Evolutionary conservation across 345 rosid species (phyloP), one percentile per base, ranked within the genome.

Genomic region (Arabis hirsuta): DNA sequence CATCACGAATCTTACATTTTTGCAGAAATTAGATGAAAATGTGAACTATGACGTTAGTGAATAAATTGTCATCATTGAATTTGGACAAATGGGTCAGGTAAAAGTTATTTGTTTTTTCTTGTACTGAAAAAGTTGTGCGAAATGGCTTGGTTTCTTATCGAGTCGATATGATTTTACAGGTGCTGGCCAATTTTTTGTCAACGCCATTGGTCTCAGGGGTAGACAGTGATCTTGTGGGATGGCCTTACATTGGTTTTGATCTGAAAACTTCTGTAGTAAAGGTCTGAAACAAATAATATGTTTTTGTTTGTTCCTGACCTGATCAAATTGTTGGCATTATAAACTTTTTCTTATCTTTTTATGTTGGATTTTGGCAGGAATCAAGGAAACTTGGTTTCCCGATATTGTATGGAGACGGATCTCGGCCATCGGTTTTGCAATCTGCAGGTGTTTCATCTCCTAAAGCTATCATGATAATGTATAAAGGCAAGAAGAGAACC

Each of bases 11-110:
- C 53, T 41, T 34, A 45, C n/a, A n/a, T 12, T 13, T 73, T n/a
- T 63, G 65, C 92, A 89, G 96, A 88, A 67, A 79, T 42, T 57
- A 63, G 69, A 36, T 13, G 96, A 83, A 81, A 54, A 62, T 62
- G 87, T 86, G 67, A 91, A 77, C 79, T 94, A 73, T 22, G 84
- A 89, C 63, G 89, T 78, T 58, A 84, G 84, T 39, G 97, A 94
- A 74, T 96, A 97, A 55, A 81, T 94, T 78, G 95, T 94, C 57
- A 85, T 94, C 69, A 62, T 94, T 66, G 98, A 97, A 80, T 94
- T 94, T 72, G 92, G 91, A 65, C 97, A 91, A 84, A 91, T 91
- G 96, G 96, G 97, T 67, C 97, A 94, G 96, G 96, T 93, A 73
- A 76, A 46, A 32, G 19, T 34, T 42, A n/a, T 7, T 1, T 43